Conservation (phyloP, 208 protist genomes). For the Blechomonas ayalai region DNA sequence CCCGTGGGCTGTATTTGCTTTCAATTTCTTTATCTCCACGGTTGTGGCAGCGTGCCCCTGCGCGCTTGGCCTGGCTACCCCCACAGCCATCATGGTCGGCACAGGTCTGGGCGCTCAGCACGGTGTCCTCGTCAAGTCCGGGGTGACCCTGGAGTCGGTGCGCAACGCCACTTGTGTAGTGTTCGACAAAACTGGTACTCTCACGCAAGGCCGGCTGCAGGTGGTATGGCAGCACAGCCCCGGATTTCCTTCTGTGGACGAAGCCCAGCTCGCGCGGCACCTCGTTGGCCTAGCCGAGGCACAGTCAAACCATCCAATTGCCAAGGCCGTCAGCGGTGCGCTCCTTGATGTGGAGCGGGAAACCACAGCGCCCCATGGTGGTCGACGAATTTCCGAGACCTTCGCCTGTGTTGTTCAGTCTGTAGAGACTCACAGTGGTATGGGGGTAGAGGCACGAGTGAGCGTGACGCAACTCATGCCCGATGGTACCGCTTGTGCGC, state of each 20-base stretch:
- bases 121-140: slow-evolving; percentile 94
- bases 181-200: slow-evolving; percentile 98
- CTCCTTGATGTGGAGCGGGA: slow-evolving; percentile 3
- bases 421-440: slow-evolving; percentile 35
- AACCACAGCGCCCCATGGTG: no score
- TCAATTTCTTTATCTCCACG: slow-evolving; percentile 93
- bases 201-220: slow-evolving; percentile 90
- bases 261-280: slow-evolving; percentile 4
- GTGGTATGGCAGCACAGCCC: slow-evolving; percentile 32
- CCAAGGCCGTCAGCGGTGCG: slow-evolving; percentile 55
- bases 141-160: slow-evolving; percentile 80
- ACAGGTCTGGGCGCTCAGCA: slow-evolving; percentile 90
- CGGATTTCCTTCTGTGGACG: no score
- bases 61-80: slow-evolving; percentile 94
- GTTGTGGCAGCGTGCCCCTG: slow-evolving; percentile 97
- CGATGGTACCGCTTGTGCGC: not conserved
- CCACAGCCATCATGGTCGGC: slow-evolving; percentile 96
- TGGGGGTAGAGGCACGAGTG: slow-evolving; percentile 41
- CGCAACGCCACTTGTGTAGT: slow-evolving; percentile 71
- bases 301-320: slow-evolving; percentile 85
- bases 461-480: not conserved
- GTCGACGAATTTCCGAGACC: no score
- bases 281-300: slow-evolving; percentile 47
- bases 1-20: slow-evolving; percentile 64
- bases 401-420: slow-evolving; percentile 16